Evolutionary conservation across 1,139 yeast genomes (phyloP).

Genomic region (Saccharomyces hybrid): DNA sequence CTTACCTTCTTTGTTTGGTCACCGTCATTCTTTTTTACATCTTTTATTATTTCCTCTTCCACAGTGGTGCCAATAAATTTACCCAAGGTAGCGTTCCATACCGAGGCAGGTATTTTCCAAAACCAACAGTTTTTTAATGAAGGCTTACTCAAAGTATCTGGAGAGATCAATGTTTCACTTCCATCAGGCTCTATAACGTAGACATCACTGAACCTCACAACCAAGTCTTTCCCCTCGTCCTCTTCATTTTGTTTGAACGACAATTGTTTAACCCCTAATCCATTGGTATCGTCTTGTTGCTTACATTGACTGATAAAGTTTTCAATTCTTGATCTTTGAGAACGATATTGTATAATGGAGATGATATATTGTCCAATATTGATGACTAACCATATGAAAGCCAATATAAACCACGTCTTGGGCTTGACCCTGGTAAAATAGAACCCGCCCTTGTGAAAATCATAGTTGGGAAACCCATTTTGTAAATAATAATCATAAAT

Average conservation of each 20-base stretch:
- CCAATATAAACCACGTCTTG: constrained; percentile 37
- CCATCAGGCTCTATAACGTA: constrained; percentile 50
- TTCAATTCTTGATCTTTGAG: constrained; percentile 53
- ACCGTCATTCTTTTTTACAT: constrained; percentile 1
- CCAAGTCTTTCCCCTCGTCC: constrained; percentile 49
- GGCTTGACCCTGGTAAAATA: constrained; percentile 36
- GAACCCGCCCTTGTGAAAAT: constrained; percentile 47
- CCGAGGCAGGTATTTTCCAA: constrained; percentile 34
- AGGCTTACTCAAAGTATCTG: constrained; percentile 34
- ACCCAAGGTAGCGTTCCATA: constrained; percentile 36
- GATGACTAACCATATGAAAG: constrained; percentile 45
- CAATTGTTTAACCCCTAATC: constrained; percentile 32
- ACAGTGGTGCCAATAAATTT: not conserved
- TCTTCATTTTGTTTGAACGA: constrained; percentile 33
- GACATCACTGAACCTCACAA: constrained; percentile 69
- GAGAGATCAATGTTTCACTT: constrained; percentile 30
- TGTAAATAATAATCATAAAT: constrained; percentile 78
- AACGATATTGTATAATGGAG: constrained; percentile 48
- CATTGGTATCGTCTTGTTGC: constrained; percentile 55
- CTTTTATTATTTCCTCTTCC: not conserved
- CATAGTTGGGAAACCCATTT: constrained; percentile 83
- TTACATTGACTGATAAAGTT: constrained; percentile 46
- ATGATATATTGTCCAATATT: constrained; percentile 55
- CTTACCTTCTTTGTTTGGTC: not conserved
- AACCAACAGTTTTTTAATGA: constrained; percentile 51